Conservation (phyloP, 75 land plant species). For the Cupressus sempervirens region DNA sequence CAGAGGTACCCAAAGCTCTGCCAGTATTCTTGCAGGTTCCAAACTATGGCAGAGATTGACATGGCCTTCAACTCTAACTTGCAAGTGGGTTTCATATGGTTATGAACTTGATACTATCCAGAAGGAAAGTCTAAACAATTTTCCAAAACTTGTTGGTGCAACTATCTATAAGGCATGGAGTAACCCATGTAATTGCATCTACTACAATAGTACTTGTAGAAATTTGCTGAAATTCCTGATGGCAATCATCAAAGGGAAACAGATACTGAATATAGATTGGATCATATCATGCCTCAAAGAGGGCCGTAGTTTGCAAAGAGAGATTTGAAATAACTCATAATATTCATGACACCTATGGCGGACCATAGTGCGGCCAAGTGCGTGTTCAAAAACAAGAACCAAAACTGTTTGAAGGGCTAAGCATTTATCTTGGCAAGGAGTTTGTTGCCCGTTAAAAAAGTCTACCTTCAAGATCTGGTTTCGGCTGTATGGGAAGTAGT, state of each 20-base stretch:
- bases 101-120: constrained; percentile 61
- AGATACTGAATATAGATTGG: constrained; percentile 75
- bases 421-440: constrained; percentile 51
- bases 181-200: constrained; percentile 76
- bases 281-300: constrained; percentile 58
- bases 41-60: constrained; percentile 9
- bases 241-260: constrained; percentile 69
- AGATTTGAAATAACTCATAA: constrained; percentile 57
- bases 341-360: constrained; percentile 54
- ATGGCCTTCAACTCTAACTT: constrained; percentile 9
- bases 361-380: constrained; percentile 69
- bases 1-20: constrained; percentile 2
- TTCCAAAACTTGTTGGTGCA: constrained; percentile 46
- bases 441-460: constrained; percentile 45
- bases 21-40: background rate
- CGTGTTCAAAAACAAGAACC: constrained; percentile 50
- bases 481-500: constrained; percentile 53
- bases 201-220: constrained; percentile 62
- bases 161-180: constrained; percentile 43
- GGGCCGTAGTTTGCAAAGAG: constrained; percentile 52
- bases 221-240: constrained; percentile 74
- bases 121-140: constrained; percentile 56
- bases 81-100: constrained; percentile 70
- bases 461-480: constrained; percentile 46
- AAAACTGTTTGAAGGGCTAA: constrained; percentile 48